Evolutionary conservation across 2,329 filamentous ascomycete species (phyloP), one percentile per base, ranked within the genome.

Genomic region (Ceratocystis smalleyi): DNA sequence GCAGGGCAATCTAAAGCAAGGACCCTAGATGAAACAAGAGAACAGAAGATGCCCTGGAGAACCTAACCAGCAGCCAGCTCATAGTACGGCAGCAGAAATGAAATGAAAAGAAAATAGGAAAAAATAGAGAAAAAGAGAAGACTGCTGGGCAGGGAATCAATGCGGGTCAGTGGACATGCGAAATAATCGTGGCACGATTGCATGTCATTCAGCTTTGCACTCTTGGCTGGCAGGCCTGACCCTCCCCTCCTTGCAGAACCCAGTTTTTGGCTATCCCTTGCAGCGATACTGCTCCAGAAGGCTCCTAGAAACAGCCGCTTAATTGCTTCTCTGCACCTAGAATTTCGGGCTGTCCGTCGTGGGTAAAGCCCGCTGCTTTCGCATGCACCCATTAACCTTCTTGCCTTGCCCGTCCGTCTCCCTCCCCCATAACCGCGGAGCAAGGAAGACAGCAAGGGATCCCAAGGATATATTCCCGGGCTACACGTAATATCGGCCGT

Each of bases 11-110:
- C 54, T 32, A n/a, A 57, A 57, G 27, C 54, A 57, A 57, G 54
- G 54, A 57, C 54, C 54, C 54, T n/a, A 35, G 54, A 57, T 57
- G 54, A 57, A 57, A 57, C 54, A 57, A 40, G 8, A 57, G 54
- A 57, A 57, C 24, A 57, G 32, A 57, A 19, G 17, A n/a, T n/a
- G 15, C 27, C 27, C 17, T n/a, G 10, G 5, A 19, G 27, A 57
- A 35, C 24, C 35, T 15, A 40, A 40, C 35, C 12, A 40, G 35
- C 35, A 40, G n/a, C n/a, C 47, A n/a, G 15, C n/a, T 51, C 22
- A 6, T 51, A n/a, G 22, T 51, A 8, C 10, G 47, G 35, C 35
- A 12, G 35, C 12, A 40, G 35, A 40, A 40, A 40, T 40, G 10
- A 40, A 40, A 15, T 35, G 32, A 35, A 35, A 3, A 10, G 8